Percentiles rank a stretch among this genome's conserved stretches.
phyloP scores from a whole-genome alignment of 148 eudicot genomes.

The Cornus kousa region DNA sequence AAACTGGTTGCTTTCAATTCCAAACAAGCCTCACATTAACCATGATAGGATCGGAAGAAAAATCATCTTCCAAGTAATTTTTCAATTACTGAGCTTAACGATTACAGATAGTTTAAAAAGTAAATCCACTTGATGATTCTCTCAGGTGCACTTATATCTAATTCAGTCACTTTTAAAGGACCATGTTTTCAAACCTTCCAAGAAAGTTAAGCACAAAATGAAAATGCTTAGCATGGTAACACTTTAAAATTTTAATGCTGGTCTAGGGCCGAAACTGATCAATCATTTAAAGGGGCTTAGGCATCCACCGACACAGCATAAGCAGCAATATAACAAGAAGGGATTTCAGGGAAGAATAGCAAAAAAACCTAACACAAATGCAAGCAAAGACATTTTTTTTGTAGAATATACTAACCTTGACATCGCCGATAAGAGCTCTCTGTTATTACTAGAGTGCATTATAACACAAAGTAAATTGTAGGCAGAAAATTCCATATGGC shows the following conservation, averaged over 20 bases:
- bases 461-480: conserved; percentile 83
- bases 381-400: background rate
- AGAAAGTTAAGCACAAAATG: too few species aligned
- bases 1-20: background rate
- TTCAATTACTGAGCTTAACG: background rate
- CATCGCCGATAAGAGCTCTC: conserved; percentile 86
- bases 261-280: background rate
- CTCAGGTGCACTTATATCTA: background rate
- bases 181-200: too few species aligned
- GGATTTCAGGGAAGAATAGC: background rate
- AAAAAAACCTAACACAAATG: background rate
- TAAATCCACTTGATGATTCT: background rate
- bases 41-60: background rate
- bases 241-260: background rate
- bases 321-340: conserved; percentile 8
- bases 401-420: conserved; percentile 56
- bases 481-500: conserved; percentile 87
- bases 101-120: background rate
- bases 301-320: background rate
- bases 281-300: background rate
- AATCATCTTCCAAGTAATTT: background rate
- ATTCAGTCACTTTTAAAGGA: background rate
- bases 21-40: background rate
- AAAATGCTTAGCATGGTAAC: background rate
- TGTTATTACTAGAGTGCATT: conserved; percentile 74